phyloP scores from a whole-genome alignment of 192 early-diverging fungal species.

The Rhizoclosmatium globosum region DNA sequence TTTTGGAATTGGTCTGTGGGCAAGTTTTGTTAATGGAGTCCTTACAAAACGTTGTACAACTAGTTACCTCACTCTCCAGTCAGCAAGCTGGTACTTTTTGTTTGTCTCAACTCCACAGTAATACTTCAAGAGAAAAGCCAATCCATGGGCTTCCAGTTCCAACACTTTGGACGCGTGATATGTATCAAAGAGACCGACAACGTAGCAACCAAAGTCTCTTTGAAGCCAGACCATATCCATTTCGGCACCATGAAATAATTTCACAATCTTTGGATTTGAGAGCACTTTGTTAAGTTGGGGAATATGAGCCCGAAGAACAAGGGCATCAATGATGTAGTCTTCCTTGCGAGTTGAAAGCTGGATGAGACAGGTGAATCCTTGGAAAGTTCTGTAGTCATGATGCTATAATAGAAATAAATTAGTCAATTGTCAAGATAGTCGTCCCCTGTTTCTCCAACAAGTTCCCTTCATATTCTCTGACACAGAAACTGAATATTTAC shows the following conservation, averaged over 20 bases:
- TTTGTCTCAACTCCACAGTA: slow-evolving; percentile 86
- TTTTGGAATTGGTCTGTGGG: slow-evolving; percentile 77
- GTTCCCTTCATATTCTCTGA: too few species aligned
- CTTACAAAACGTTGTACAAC: not conserved
- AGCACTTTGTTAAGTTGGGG: slow-evolving; percentile 85
- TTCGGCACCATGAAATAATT: slow-evolving; percentile 97
- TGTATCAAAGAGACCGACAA: slow-evolving; percentile 97
- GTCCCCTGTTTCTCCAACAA: too few species aligned
- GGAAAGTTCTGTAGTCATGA: slow-evolving; percentile 94
- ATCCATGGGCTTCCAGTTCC: slow-evolving; percentile 79
- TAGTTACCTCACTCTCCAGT: slow-evolving; percentile 92
- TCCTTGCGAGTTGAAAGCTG: slow-evolving; percentile 88
- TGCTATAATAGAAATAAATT: slow-evolving; percentile 60
- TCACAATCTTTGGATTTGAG: slow-evolving; percentile 86
- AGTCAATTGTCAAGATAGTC: not conserved
- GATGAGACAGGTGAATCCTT: slow-evolving; percentile 94
- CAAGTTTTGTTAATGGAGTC: not conserved
- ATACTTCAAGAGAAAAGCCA: slow-evolving; percentile 81
- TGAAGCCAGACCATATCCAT: slow-evolving; percentile 97
- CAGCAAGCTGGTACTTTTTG: slow-evolving; percentile 95
- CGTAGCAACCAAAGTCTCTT: slow-evolving; percentile 94
- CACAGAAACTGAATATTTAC: slow-evolving; percentile 1
- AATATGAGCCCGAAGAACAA: slow-evolving; percentile 77
- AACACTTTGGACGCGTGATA: slow-evolving; percentile 90
- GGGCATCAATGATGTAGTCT: slow-evolving; percentile 92